Base-by-base conservation (phyloP, 2,329 filamentous ascomycete genomes). In the Phyllachora maydis region DNA sequence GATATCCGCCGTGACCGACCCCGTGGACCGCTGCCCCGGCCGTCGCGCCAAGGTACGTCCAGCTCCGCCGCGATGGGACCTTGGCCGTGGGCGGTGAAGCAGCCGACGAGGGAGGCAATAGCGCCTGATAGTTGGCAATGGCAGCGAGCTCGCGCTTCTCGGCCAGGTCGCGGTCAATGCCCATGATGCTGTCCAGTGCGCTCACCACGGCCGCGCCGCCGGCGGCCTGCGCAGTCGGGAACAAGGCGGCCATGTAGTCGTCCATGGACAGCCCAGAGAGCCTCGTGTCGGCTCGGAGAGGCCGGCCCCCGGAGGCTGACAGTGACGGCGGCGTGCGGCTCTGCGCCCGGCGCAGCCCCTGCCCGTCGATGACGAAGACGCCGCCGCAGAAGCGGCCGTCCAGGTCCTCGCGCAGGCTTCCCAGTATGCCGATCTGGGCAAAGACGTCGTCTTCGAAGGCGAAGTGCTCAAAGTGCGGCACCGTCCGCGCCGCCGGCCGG, bases 141-240 rank as follows among this genome's bases (percentile, higher is more conserved):
- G 47, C 48, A 1, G 46, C 42, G 18, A 52, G 42, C 37, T 52
- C 49, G 21, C 49, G 46, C 37, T 43, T 46, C 35, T 54, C 50
- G 18, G 45, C 48, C 14, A 46, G 35, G 26, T 52, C 47, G 22
- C 45, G 41, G 32, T 53, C 49, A 16, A 53, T 40, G 17, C 28
- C 25, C 33, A 52, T 42, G 26, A 39, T 29, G 22, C 38, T 36
- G 29, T 48, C 42, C 14, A 51, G 35, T 6, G 45, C 37, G 16
- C 35, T 33, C n/a, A 19, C 17, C 12, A 10, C 13, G 4, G 14
- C 5, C 6, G 30, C 26, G 18, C 36, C 32, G 10, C 35, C 31
- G 9, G 33, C 22, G 12, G 33, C 31, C 10, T 37, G 33, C 8
- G 39, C 38, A 18, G 38, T 34, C 0, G 46, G 38, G 25, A 54